Conservation (phyloP, 148 eudicot species). For the Chenopodium album region DNA sequence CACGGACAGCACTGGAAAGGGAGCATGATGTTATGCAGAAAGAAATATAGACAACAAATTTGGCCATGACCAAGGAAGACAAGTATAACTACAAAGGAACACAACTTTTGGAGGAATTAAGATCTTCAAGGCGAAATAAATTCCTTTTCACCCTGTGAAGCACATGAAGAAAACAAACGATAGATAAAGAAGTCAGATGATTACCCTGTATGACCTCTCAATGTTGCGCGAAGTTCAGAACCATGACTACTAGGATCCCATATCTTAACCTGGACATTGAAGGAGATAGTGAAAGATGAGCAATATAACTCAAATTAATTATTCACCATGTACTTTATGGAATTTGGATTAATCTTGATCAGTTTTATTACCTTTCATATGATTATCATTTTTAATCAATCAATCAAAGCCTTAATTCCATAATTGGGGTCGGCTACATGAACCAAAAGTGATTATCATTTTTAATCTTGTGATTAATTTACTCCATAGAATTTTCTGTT, state of each 20-base stretch:
- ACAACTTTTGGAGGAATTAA: neutral
- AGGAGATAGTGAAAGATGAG: neutral
- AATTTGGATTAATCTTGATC: neutral
- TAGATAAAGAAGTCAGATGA: neutral
- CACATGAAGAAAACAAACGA: neutral
- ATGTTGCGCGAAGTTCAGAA: conserved; percentile 76
- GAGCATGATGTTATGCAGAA: neutral
- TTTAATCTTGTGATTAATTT: neutral
- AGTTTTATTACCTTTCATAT: neutral
- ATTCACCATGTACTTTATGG: neutral
- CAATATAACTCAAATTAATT: neutral
- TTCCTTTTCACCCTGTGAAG: no score
- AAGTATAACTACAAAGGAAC: neutral
- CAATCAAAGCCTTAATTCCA: no score
- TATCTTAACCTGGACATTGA: conserved; percentile 58
- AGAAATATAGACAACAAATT: neutral
- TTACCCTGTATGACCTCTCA: conserved; percentile 89
- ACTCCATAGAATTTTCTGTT: neutral
- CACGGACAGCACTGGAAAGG: conserved; percentile 53
- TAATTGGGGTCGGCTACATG: no score
- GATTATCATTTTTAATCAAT: neutral
- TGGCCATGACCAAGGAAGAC: neutral
- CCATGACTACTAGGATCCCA: conserved; percentile 94
- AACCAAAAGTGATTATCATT: neutral
- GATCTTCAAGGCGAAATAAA: neutral